phyloP scores from a whole-genome alignment of 179 eudicot genomes.

The Beta lomatogona region DNA sequence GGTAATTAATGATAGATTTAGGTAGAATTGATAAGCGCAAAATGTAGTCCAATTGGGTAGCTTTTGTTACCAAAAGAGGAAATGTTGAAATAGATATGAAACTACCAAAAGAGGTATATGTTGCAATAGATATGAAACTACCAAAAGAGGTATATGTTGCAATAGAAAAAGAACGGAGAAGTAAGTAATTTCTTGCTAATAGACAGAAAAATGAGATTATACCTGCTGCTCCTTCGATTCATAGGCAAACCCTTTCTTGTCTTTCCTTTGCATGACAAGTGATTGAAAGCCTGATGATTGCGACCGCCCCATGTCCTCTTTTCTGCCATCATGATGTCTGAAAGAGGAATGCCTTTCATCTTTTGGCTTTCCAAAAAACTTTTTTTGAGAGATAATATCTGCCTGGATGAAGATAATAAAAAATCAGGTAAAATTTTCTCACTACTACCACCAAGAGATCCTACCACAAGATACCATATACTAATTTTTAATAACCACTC shows the following conservation, averaged over 20 bases:
- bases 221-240: constrained; percentile 86
- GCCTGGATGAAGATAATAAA: constrained; percentile 40
- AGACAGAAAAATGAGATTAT: constrained; percentile 5
- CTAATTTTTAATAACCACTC: neutral
- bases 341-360: constrained; percentile 40
- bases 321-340: constrained; percentile 34
- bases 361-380: constrained; percentile 45
- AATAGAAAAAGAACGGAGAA: too few relatives aligned
- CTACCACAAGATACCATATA: neutral
- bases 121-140: too few relatives aligned
- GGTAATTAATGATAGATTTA: too few relatives aligned
- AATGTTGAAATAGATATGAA: too few relatives aligned
- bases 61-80: too few relatives aligned
- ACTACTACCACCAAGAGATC: neutral
- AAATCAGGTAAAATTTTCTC: constrained; percentile 9
- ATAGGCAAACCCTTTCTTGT: constrained; percentile 50
- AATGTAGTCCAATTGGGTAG: too few relatives aligned
- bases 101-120: too few relatives aligned
- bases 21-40: too few relatives aligned
- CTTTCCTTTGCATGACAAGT: constrained; percentile 56
- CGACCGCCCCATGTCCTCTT: constrained; percentile 47
- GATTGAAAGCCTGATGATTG: constrained; percentile 54
- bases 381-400: constrained; percentile 44
- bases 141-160: too few relatives aligned
- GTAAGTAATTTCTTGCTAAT: neutral